Evolutionary conservation across 768 basidiomycete genomes (phyloP).

Genomic region (Suillus discolor): DNA sequence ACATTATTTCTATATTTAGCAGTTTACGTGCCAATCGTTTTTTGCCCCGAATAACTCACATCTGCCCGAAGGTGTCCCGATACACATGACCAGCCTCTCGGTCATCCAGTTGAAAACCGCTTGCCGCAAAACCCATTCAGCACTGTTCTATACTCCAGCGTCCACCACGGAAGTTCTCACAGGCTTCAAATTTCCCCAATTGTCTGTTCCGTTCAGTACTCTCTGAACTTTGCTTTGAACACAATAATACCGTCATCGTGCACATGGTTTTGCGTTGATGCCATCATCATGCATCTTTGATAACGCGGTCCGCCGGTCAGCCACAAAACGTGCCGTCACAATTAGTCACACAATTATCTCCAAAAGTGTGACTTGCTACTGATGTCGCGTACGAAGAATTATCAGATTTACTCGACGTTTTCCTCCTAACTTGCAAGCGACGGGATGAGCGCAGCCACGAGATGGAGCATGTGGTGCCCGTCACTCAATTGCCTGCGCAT

Average conservation of each 20-base stretch:
- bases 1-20: constrained; percentile 16
- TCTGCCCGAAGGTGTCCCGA: background rate
- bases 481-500: background rate
- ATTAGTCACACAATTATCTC: background rate
- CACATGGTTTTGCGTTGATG: constrained; percentile 7
- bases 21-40: constrained; percentile 11
- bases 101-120: background rate
- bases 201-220: too few species aligned
- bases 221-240: background rate
- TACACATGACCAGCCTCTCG: background rate
- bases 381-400: too few species aligned
- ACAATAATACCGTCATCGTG: constrained; percentile 19
- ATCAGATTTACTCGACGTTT: background rate
- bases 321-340: background rate
- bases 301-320: background rate
- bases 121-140: constrained; percentile 3
- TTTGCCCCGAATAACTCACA: background rate
- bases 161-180: constrained; percentile 2
- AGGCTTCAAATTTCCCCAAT: too few species aligned
- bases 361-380: background rate
- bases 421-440: too few species aligned
- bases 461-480: background rate
- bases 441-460: background rate
- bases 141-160: constrained; percentile 12
- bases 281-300: constrained; percentile 11